Conservation (phyloP, 176 grass and related monocot species). For the Bonia amplexicaulis region DNA sequence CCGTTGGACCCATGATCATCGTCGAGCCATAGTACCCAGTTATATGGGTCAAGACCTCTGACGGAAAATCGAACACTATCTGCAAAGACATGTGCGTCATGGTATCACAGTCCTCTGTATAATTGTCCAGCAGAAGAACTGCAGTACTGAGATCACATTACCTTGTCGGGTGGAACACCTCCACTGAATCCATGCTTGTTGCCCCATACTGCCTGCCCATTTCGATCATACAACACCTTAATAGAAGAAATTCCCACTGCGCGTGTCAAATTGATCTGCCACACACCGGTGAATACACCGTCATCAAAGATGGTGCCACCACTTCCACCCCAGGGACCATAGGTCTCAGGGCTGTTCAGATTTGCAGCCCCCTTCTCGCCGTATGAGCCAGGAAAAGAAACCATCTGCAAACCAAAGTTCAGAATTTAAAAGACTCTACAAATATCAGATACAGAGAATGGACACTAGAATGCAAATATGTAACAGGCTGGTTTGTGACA, state of each 20-base stretch:
- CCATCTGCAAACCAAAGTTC: constrained; percentile 44
- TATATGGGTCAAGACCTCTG: constrained; percentile 80
- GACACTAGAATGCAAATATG: not conserved
- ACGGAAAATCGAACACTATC: constrained; percentile 81
- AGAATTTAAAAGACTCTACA: not conserved
- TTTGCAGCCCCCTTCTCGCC: constrained; percentile 31
- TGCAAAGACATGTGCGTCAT: constrained; percentile 22
- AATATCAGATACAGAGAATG: not conserved
- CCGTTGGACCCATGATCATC: constrained; percentile 79
- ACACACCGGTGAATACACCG: constrained; percentile 67
- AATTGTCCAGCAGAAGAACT: not conserved
- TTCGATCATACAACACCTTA: constrained; percentile 82
- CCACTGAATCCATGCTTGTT: constrained; percentile 78
- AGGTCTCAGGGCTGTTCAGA: constrained; percentile 38
- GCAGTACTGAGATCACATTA: not conserved
- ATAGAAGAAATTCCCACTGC: constrained; percentile 65
- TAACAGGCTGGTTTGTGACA: constrained; percentile 3
- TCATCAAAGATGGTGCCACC: constrained; percentile 97
- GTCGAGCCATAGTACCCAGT: constrained; percentile 68
- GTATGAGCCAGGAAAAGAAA: constrained; percentile 52
- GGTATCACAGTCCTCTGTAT: not conserved
- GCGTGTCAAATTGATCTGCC: constrained; percentile 82
- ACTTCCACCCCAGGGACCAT: constrained; percentile 91
- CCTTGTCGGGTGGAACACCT: constrained; percentile 74
- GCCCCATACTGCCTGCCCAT: constrained; percentile 92